Evolutionary conservation across 2,329 filamentous ascomycete genomes (phyloP), one percentile per base, ranked within the genome.

Genomic region (Cladosporium phlei): DNA sequence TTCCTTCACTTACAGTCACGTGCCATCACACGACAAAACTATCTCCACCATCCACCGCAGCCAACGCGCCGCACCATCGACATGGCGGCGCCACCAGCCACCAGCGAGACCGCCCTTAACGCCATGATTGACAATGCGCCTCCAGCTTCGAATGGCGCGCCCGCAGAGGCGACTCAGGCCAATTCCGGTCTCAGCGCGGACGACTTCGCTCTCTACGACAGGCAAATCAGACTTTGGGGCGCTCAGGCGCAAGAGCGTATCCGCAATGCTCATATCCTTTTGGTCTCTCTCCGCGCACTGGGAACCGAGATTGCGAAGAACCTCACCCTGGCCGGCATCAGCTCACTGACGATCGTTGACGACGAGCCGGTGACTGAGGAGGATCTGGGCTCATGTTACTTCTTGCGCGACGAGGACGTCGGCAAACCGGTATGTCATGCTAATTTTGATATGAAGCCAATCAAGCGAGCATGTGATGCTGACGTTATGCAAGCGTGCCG

Each of bases 231-330:
- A 45, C 82, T 98, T 22, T 98, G 93, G 93, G 93, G 93, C 33
- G 87, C 97, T 62, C 83, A 93, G 60, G 93, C 93, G 5, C 93
- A 98, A 67, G 86, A 95, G 65, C 56, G 54, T n/a, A 89, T 98
- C 48, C 88, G 91, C 58, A 86, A 79, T 49, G 88, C 93, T 49
- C 89, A 89, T 61, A 85, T 98, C 57, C 82, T 97, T 35, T 80
- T 98, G 52, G 84, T 98, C 56, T 89, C 83, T 22, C 82, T 95
- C 66, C 87, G 86, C 62, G 89, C 86, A 1, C 79, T 98, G 12
- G 89, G 86, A 48, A 94, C 91, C 64, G 93, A 98, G 69, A 85
- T 97, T 46, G 90, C 93, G 53, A 98, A 98, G 74, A 98, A 97
- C 64, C 82, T 98, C 17, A 91, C 96, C 14, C 80, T 98, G 2